Evolutionary conservation across 352 stramenopile genomes (phyloP).

Genomic region (Peronospora belbahrii): DNA sequence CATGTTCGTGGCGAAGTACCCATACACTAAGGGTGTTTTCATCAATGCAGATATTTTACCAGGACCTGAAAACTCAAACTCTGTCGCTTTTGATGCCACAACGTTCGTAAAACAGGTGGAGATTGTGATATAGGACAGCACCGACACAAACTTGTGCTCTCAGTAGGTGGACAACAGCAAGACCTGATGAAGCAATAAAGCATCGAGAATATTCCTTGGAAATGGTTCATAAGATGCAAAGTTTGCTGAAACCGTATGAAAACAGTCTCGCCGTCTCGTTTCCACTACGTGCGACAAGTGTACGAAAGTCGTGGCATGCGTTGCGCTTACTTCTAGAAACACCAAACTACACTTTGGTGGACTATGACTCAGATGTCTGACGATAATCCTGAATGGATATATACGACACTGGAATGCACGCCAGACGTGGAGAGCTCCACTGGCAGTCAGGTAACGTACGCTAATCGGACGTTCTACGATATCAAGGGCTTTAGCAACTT

Average conservation of each 20-base stretch:
- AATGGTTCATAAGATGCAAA: constrained; percentile 60
- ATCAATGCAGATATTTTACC: constrained; percentile 65
- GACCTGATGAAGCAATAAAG: constrained; percentile 42
- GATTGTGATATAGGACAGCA: constrained; percentile 21
- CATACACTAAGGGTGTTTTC: constrained; percentile 47
- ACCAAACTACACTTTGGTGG: constrained; percentile 59
- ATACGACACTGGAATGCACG: constrained; percentile 38
- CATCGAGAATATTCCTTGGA: constrained; percentile 36
- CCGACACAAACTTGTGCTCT: constrained; percentile 59
- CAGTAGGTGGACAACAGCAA: constrained; percentile 66
- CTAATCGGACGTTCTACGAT: constrained; percentile 60
- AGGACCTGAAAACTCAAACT: constrained; percentile 35
- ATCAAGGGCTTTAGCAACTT: constrained; percentile 59
- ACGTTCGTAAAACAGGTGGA: constrained; percentile 40
- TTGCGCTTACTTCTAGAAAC: constrained; percentile 36
- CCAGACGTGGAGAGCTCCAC: constrained; percentile 1
- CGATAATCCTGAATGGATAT: constrained; percentile 56
- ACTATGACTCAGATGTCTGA: constrained; percentile 41
- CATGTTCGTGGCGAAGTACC: constrained; percentile 36
- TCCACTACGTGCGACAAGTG: constrained; percentile 50
- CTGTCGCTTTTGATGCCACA: constrained; percentile 35
- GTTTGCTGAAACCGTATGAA: constrained; percentile 31
- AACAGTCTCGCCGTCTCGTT: constrained; percentile 50
- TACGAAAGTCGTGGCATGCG: constrained; percentile 43
- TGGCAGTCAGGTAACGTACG: constrained; percentile 9